These are phyloP conservation scores for Cutaneotrichosporon dermatis DNA, from an alignment of 1,284 basidiomycete species.

Conservation along the genomic window DNA sequence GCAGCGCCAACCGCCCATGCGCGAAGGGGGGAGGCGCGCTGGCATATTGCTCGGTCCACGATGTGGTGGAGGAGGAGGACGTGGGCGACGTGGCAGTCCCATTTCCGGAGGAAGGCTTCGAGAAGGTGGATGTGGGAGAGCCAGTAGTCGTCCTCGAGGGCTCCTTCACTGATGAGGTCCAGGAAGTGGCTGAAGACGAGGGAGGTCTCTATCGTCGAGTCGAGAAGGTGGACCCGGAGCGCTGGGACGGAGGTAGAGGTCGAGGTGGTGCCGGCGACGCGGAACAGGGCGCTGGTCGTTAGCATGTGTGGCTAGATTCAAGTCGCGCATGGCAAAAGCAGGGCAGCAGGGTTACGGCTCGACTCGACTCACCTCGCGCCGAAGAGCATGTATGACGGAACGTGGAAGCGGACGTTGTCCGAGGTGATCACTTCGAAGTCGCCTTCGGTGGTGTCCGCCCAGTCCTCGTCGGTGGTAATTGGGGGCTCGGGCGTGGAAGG, in stretches of 20 bases:
- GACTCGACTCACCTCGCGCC: conserved; percentile 1
- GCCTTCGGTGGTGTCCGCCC: conserved; percentile 1
- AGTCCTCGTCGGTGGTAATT: not conserved
- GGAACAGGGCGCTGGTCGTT: not conserved
- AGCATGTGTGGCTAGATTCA: too few species aligned
- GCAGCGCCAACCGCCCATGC: not conserved
- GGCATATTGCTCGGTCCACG: not conserved
- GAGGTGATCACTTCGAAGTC: conserved; percentile 7
- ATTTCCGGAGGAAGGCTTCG: conserved; percentile 7
- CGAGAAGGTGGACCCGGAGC: conserved; percentile 2
- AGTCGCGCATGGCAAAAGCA: too few species aligned
- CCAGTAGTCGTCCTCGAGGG: not conserved
- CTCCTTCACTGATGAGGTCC: not conserved
- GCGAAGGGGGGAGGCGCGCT: not conserved
- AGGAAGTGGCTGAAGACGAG: conserved; percentile 8
- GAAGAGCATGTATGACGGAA: conserved; percentile 6
- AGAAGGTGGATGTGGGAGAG: conserved; percentile 3
- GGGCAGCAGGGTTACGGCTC: too few species aligned
- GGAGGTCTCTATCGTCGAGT: conserved; percentile 9
- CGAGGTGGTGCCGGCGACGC: too few species aligned
- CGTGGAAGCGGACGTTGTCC: conserved; percentile 10
- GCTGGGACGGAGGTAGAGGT: not conserved
- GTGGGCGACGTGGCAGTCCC: conserved; percentile 8
- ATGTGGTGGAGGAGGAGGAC: not conserved
- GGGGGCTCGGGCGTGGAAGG: not conserved